phyloP scores from a whole-genome alignment of 2,329 filamentous ascomycete species.

The Stagonosporopsis chrysanthemi region DNA sequence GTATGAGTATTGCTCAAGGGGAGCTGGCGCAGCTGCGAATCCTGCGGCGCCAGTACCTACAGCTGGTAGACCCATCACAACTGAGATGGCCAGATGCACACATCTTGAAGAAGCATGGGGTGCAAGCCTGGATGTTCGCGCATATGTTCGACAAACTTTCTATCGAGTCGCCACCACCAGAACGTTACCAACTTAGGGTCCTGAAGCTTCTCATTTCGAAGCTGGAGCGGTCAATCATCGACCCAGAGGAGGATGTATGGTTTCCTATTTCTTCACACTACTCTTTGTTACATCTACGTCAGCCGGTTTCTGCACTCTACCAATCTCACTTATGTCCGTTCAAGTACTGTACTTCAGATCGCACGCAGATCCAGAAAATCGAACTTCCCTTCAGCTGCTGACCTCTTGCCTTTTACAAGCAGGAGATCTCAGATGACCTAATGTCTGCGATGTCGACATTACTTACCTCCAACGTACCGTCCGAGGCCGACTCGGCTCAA shows the following conservation, averaged over 20 bases:
- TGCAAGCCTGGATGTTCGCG: slow-evolving; percentile 72
- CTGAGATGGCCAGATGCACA: slow-evolving; percentile 69
- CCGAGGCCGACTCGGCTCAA: slow-evolving; percentile 71
- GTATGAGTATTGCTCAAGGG: slow-evolving; percentile 27
- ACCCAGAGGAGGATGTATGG: slow-evolving; percentile 89
- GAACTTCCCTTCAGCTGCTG: slow-evolving; percentile 26
- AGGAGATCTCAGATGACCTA: slow-evolving; percentile 86
- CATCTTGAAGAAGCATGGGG: slow-evolving; percentile 64
- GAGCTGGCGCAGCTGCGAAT: slow-evolving; percentile 32
- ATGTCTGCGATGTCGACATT: slow-evolving; percentile 73
- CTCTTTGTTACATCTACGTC: neutral
- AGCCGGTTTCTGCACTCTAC: neutral
- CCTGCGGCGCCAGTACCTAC: slow-evolving; percentile 79
- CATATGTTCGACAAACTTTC: slow-evolving; percentile 69
- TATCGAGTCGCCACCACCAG: slow-evolving; percentile 67
- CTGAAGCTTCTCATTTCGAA: slow-evolving; percentile 75
- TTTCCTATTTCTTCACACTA: slow-evolving; percentile 33
- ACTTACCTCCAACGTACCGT: slow-evolving; percentile 68
- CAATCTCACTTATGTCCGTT: neutral
- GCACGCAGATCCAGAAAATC: neutral
- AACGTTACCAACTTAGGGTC: slow-evolving; percentile 73
- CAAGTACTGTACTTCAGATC: slow-evolving; percentile 2
- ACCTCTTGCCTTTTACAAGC: slow-evolving; percentile 35
- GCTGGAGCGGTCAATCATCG: slow-evolving; percentile 76
- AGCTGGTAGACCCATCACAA: slow-evolving; percentile 69